Conservation (phyloP, 1,284 basidiomycete species). For the Bondarzewia mesenterica region DNA sequence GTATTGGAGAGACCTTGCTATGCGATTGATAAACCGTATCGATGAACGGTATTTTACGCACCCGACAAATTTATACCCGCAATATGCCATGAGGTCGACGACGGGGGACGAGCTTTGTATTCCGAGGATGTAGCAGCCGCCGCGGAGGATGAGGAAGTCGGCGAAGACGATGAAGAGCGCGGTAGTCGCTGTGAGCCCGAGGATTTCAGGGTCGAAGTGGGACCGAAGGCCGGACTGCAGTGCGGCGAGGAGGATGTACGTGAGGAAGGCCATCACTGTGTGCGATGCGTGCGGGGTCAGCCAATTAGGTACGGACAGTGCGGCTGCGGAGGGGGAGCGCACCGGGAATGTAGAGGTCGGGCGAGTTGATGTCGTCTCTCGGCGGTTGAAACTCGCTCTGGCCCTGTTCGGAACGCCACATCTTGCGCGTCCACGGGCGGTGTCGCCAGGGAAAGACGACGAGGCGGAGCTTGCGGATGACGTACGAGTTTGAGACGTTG, state of each 20-base stretch:
- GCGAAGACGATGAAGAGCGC: slow-evolving; percentile 75
- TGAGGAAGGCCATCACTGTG: slow-evolving; percentile 91
- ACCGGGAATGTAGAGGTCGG: slow-evolving; percentile 96
- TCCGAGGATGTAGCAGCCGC: slow-evolving; percentile 39
- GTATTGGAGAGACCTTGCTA: background rate
- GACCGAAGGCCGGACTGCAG: slow-evolving; percentile 79
- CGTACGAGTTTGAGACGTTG: slow-evolving; percentile 95
- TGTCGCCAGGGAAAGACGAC: slow-evolving; percentile 97
- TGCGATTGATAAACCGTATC: background rate
- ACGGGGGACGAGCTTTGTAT: slow-evolving; percentile 71
- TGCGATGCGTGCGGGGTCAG: slow-evolving; percentile 2
- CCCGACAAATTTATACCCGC: slow-evolving; percentile 98
- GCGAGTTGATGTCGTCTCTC: slow-evolving; percentile 91
- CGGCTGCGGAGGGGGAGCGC: slow-evolving; percentile 23
- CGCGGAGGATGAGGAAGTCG: slow-evolving; percentile 84
- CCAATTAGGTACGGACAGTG: slow-evolving; percentile 1
- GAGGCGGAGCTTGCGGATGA: slow-evolving; percentile 83
- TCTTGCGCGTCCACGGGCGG: slow-evolving; percentile 69
- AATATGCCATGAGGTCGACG: slow-evolving; percentile 74
- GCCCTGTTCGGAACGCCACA: slow-evolving; percentile 55
- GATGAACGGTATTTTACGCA: slow-evolving; percentile 24
- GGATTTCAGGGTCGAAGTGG: slow-evolving; percentile 84
- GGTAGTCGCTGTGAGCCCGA: slow-evolving; percentile 82
- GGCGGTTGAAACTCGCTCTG: slow-evolving; percentile 83
- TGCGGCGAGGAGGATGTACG: slow-evolving; percentile 87